Base-by-base conservation (phyloP, 441 rosid genomes). In the Mallotus repandus region DNA sequence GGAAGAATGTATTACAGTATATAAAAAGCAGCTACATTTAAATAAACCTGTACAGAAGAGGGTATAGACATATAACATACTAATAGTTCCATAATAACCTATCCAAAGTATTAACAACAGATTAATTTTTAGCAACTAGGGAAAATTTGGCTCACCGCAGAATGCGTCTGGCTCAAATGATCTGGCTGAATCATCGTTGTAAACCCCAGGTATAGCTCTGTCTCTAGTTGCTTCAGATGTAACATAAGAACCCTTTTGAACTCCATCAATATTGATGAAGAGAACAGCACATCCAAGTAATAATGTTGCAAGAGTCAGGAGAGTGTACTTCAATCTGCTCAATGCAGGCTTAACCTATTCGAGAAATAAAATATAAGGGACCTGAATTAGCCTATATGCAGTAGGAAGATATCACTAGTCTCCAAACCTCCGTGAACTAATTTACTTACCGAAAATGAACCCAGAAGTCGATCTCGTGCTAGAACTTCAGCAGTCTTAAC, bases 381-480 rank as follows among this genome's bases (percentile, higher is more conserved):
- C 46, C 9, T 32, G 18, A 45, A 64, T 53, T 54, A 41, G 29
- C 32, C 8, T 11, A 25, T 22, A 38, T 38, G 41, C 9, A 18
- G 21, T 22, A 56, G 43, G 43, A 56, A n/a, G 46, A 3, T 0
- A 10, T 10, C 49, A 45, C 12, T 45, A 45, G 49, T 45, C 49
- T 45, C 49, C 49, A 9, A 45, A 45, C 1, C 16, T 53, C 14
- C 9, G 2, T 38, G 32, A 21, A 21, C 14, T 16, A 21, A 19
- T 45, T 19, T 64, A 66, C 87, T 84, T 81, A 92, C 98, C 5
- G 95, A 77, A 78, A 88, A 92, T 60, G 97, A 91, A 72, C 97
- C 96, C 18, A 94, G 97, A 77, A 94, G 98, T 71, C 98, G 81
- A 77, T 94, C 99, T 52, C 98, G 85, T 14, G 97, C 93, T 86